Evolutionary conservation across 345 rosid species (phyloP).

Genomic region (Camelina hispida): DNA sequence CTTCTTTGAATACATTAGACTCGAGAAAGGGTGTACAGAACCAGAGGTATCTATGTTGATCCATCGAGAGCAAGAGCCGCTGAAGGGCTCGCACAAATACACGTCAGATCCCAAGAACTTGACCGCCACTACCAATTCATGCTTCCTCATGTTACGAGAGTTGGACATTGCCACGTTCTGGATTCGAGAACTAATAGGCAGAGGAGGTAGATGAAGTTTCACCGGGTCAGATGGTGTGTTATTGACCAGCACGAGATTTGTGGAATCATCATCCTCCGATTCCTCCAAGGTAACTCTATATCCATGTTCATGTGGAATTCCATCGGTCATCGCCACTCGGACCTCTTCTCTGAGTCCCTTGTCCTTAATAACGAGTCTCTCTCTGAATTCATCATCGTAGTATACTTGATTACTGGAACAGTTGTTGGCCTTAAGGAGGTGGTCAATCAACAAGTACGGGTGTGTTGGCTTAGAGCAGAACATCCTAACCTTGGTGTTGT

Average conservation of each 20-base stretch:
- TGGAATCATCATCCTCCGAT: not conserved
- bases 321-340: constrained; percentile 2
- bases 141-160: not conserved
- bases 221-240: constrained; percentile 3
- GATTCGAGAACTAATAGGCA: not conserved
- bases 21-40: constrained; percentile 5
- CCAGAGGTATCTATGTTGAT: constrained; percentile 3
- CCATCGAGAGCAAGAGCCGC: not conserved
- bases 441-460: constrained; percentile 1
- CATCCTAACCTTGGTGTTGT: not conserved
- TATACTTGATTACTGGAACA: not conserved
- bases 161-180: constrained; percentile 8
- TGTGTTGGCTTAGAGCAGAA: constrained; percentile 4
- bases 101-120: constrained; percentile 11
- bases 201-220: constrained; percentile 1
- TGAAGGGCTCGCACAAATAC: constrained; percentile 2
- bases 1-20: constrained; percentile 7
- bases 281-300: constrained; percentile 2
- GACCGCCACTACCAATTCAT: constrained; percentile 9
- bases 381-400: not conserved
- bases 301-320: not conserved
- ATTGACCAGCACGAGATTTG: constrained; percentile 1
- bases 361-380: constrained; percentile 3
- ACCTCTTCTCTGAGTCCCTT: not conserved
- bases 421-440: not conserved